Evolutionary conservation across 805 yeast genomes (phyloP), one percentile per base, ranked within the genome.

Genomic region (Groenewaldozyma tartarivorans): DNA sequence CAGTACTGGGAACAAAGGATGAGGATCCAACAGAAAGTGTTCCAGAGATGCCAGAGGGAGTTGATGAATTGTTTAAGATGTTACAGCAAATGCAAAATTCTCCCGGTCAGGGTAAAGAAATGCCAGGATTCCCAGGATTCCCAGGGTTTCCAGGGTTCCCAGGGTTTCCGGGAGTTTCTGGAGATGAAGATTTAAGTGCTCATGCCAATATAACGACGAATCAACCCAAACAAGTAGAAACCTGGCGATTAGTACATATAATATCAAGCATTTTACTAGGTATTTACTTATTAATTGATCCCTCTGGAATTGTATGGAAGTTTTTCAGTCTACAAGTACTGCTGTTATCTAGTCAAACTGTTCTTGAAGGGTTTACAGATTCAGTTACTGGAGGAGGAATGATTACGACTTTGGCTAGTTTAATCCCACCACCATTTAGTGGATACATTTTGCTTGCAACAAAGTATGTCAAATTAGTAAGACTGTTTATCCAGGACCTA

Each of bases 401-500:
- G 24, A 35, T 56, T 17, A 50, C 50, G 11, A 49, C 51, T 6
- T 38, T 60, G 33, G 45, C 58, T 4, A 44, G 45, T 9, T 52
- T 54, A 48, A 46, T 60, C 26, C 63, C 63, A 2, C 38, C 34
- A 15, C 49, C 50, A 11, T 52, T 54, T 37, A 46, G 49, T 26
- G 40, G 44, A 16, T 55, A 54, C 41, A 34, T 55, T 37, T 41
- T 49, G 5, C 40, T 45, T 20, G 49, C 38, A 13, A 47, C 45
- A 11, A 42, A 41, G 45, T 48, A 33, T 44, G 43, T 38, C 19
- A 46, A 36, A 30, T 45, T 41, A n/a, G 51, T 32, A 39, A 20
- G 22, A 39, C 45, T 17, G 31, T 36, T 39, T 35, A 50, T 27
- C 18, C 40, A 37, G 47, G 63, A 58, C 42, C 32, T 54, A 11